These are phyloP conservation scores for Eucalyptus tenuipes DNA, from an alignment of 345 rosid species.

Conservation along the genomic window DNA sequence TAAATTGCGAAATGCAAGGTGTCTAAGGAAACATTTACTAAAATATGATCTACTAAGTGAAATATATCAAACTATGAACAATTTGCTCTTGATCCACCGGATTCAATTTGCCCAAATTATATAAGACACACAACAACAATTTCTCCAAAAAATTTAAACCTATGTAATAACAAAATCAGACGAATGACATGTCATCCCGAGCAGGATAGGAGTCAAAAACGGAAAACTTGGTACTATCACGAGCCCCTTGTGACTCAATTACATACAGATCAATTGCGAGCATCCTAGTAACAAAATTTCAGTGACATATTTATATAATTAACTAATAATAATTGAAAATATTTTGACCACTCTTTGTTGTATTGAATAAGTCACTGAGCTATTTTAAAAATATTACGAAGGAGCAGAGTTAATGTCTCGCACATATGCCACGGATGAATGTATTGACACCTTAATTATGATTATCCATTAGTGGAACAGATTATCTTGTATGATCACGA, in stretches of 20 bases:
- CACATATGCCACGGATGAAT: neutral
- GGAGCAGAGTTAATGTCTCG: neutral
- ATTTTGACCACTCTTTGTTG: neutral
- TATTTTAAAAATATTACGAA: neutral
- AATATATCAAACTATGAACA: neutral
- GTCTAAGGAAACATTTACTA: neutral
- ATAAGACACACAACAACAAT: neutral
- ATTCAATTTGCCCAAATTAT: neutral
- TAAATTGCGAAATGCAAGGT: neutral
- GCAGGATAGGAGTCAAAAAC: neutral
- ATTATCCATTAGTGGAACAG: neutral
- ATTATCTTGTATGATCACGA: neutral
- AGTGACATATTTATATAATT: neutral
- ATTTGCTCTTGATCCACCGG: neutral
- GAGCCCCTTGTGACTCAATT: neutral
- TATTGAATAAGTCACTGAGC: neutral
- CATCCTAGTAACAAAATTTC: neutral
- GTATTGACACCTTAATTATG: neutral
- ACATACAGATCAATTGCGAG: neutral
- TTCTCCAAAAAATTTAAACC: neutral
- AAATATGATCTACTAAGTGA: neutral
- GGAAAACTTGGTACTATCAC: neutral
- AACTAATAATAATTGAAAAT: neutral
- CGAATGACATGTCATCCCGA: neutral
- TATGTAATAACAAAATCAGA: neutral